Conservation (phyloP, 2,329 filamentous ascomycete genomes). For the Sclerotinia trifoliorum region DNA sequence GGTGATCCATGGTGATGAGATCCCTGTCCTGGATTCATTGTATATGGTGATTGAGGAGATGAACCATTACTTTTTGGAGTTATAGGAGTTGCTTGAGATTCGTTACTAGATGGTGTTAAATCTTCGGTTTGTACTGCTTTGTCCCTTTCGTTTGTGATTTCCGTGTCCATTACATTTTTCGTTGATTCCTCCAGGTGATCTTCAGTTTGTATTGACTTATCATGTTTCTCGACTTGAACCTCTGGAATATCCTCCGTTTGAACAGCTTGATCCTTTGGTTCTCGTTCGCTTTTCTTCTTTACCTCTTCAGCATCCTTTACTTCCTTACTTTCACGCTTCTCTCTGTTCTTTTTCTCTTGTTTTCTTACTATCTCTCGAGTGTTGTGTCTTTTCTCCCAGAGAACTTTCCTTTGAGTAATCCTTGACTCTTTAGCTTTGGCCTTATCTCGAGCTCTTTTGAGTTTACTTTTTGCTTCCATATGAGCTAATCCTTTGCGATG, state of each 20-base stretch:
- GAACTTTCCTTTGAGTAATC: conserved; percentile 47
- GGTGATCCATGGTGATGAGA: conserved; percentile 17
- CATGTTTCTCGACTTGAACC: conserved; percentile 25
- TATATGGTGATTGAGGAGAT: conserved; percentile 18
- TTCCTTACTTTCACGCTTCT: conserved; percentile 43
- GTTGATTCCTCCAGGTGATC: conserved; percentile 18
- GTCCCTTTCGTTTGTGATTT: conserved; percentile 28
- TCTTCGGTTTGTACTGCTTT: conserved; percentile 34
- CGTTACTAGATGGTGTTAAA: conserved; percentile 19
- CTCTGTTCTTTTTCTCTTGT: conserved; percentile 44
- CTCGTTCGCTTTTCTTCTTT: conserved; percentile 42
- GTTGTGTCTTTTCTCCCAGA: conserved; percentile 50
- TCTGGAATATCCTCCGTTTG: conserved; percentile 33
- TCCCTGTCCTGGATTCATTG: background rate
- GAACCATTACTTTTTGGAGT: conserved; percentile 31
- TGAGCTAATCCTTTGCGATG: conserved; percentile 57
- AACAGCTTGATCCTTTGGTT: conserved; percentile 35
- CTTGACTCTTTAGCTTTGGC: conserved; percentile 42
- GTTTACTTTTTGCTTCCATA: conserved; percentile 50
- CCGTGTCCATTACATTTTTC: background rate
- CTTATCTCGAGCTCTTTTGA: conserved; percentile 37
- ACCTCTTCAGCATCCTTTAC: conserved; percentile 45
- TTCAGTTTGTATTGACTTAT: conserved; percentile 36
- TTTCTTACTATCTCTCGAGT: conserved; percentile 43
- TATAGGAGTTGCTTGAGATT: conserved; percentile 31